Evolutionary conservation across 1,284 basidiomycete species (phyloP).

Genomic region (Malassezia restricta): DNA sequence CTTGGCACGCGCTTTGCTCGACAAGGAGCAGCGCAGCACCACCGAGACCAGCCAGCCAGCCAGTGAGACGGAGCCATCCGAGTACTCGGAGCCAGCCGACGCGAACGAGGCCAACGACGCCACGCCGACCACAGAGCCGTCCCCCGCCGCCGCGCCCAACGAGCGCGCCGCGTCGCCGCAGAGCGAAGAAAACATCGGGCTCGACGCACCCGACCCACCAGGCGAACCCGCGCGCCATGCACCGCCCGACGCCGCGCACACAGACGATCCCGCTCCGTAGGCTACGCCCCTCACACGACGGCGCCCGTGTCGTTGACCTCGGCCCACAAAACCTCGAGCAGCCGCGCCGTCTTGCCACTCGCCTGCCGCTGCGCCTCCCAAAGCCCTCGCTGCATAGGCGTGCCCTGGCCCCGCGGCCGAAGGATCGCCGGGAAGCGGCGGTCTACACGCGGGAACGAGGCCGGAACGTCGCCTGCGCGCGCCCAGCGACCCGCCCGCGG

Average conservation of each 20-base stretch:
- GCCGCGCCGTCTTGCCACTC: no score
- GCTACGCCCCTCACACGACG: no score
- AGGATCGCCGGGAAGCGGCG: conserved; percentile 10
- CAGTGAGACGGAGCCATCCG: conserved; percentile 6
- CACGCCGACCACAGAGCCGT: not conserved
- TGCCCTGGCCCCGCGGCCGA: conserved; percentile 26
- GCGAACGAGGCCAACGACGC: conserved; percentile 17
- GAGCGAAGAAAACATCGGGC: not conserved
- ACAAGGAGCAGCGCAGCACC: conserved; percentile 1
- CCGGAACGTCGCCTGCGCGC: conserved; percentile 15
- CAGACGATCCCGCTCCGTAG: no score
- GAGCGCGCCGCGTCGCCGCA: not conserved
- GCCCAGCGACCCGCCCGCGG: conserved; percentile 30
- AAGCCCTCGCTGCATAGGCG: conserved; percentile 33
- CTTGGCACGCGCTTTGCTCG: conserved; percentile 24
- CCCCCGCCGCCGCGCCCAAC: not conserved
- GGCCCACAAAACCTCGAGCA: no score
- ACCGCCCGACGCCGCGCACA: not conserved
- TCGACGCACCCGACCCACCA: not conserved
- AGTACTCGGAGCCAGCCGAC: conserved; percentile 1
- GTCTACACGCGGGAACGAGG: not conserved
- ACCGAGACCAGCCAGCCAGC: not conserved
- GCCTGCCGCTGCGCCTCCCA: no score
- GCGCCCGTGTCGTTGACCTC: no score
- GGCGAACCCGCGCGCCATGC: conserved; percentile 22